Conservation (phyloP, 225 moss, liverwort and hornwort genomes). For the Rhytidiadelphus loreus region DNA sequence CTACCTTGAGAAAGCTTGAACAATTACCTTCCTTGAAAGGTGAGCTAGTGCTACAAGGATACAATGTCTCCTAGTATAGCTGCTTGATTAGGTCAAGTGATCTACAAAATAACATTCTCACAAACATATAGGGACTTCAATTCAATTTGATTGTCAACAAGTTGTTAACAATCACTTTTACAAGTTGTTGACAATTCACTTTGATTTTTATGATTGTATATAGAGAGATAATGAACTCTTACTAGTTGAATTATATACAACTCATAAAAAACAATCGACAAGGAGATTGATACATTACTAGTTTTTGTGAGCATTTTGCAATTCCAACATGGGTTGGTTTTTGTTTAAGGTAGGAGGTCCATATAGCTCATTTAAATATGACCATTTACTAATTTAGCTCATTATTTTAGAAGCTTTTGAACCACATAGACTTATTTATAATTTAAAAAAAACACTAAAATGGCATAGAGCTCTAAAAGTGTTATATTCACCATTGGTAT, state of each 20-base stretch:
- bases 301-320: background rate
- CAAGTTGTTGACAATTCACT: too few species aligned
- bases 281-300: background rate
- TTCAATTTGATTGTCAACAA: too few species aligned
- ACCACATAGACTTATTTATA: background rate
- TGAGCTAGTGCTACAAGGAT: too few species aligned
- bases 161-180: too few species aligned
- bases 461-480: background rate
- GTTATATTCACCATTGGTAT: background rate
- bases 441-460: background rate
- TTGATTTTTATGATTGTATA: too few species aligned
- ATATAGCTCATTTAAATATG: background rate
- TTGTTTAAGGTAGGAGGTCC: fast-evolving
- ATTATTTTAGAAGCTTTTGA: background rate
- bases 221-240: too few species aligned
- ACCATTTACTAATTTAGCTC: background rate
- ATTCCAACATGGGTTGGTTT: background rate
- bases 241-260: too few species aligned
- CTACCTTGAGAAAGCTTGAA: background rate
- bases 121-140: background rate
- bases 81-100: too few species aligned
- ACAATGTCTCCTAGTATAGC: too few species aligned
- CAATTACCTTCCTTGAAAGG: too few species aligned
- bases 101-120: too few species aligned
- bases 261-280: background rate